Evolutionary conservation across 768 basidiomycete species (phyloP), one percentile per base, ranked within the genome.

Genomic region (Phylloporus rhodoxanthus): DNA sequence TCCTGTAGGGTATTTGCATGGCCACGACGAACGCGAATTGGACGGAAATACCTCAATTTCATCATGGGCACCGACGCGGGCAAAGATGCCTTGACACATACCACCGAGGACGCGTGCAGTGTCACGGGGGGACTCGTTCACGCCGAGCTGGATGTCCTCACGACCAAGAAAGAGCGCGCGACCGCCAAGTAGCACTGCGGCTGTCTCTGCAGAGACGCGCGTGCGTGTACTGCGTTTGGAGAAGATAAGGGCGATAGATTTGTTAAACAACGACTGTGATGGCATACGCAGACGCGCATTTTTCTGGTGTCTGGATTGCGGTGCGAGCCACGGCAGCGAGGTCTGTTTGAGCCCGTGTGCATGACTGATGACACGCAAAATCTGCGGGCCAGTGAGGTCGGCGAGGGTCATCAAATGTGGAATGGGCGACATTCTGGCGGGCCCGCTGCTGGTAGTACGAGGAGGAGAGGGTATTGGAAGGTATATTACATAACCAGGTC

Each of bases 41-140:
- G 9, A 20, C 17, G 23, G 3, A 65, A 78, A 38, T 47, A 90
- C 93, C 79, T 95, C 94, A 43, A 98, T 85, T 65, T 99, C 96
- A 2, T 76, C 75, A 68, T 99, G 96, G 25, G 80, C 86, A 4
- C 91, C 92, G 4, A 99, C 94, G 40, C 96, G 85, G 21, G 96
- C 95, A 72, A 98, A 95, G 48, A 98, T 90, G 13, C 94, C 96
- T 68, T 97, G 85, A 50, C 86, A 89, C 94, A 98, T 96, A 4
- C 90, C 88, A 3, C 90, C 87, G 53, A 98, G 81, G 9, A 99
- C 91, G 21, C 84, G 77, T 11, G 91, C 86, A 0, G 88, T 82
- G 70, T 99, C 96, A 34, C 87, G 73, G 4, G 81, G 65, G 25
- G 75, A 80, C 76, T 99, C 96, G 68, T 96, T 99, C 37, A 97